Evolutionary conservation across 2,329 filamentous ascomycete species (phyloP), one percentile per base, ranked within the genome.

Genomic region (Cercospora canescens): DNA sequence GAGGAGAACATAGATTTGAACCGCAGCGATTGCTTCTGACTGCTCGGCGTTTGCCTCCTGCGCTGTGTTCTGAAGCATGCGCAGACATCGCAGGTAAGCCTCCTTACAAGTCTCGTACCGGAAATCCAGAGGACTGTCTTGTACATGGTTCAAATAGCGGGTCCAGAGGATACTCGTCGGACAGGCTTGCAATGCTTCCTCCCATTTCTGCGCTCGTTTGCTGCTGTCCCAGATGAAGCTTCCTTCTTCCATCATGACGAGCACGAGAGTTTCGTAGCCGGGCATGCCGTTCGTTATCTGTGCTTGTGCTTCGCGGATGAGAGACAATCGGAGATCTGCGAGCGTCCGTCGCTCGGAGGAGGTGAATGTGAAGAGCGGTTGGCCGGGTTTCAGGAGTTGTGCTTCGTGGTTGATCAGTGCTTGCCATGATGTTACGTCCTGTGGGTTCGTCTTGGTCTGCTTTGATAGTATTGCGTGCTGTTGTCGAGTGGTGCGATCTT

Each of bases 381-480:
- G 75, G 50, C 82, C 82, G 26, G 82, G 80, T 60, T 81, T 81
- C 48, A 94, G 80, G 63, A 96, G 82, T 2, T 79, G 77, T 67
- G 93, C 88, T 79, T 98, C 94, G 67, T 96, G 88, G 7, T 88
- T 81, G 54, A 94, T 90, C n/a, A 97, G 83, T 39, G 87, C 84
- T 16, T 96, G 78, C 94, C 94, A 98, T 18, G 88, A 84, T 48
- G 88, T 81, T 21, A 91, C 82, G 73, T 96, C 86, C 6, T 83
- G 77, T 1, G 93, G 92, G 24, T 87, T 77, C 1, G 89, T 82
- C 63, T 90, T 88, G 35, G 93, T 88, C 32, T 77, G 83, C 12
- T 85, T 86, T 2, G 85, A 87, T 7, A 97, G 81, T 60, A 88
- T 81, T 0, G 89, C 82, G 14, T 87, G 88, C 64, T 80, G 85